These are phyloP conservation scores for Gentiana macrophylla DNA, from an alignment of 257 asterid species.

Conservation along the genomic window DNA sequence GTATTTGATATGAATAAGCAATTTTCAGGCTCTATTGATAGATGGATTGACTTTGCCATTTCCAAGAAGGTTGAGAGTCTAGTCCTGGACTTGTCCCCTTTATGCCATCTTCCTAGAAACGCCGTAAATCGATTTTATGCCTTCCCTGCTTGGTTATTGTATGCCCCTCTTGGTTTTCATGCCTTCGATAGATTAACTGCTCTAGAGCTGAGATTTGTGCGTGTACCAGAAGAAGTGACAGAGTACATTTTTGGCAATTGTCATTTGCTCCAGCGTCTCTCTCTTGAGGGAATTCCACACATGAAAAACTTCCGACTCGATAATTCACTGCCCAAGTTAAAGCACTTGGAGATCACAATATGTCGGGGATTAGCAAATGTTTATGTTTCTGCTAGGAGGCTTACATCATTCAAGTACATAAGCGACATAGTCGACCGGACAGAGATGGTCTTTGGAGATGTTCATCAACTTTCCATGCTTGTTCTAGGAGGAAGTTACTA, in stretches of 20 bases:
- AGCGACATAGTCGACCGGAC: no score
- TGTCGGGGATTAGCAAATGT: no score
- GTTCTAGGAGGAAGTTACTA: no score
- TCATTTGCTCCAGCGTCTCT: neutral
- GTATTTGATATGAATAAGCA: neutral
- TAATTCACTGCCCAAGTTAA: no score
- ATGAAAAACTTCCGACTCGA: no score
- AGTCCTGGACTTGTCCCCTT: neutral
- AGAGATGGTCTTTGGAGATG: no score
- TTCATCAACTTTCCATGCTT: no score
- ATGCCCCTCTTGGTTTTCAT: neutral
- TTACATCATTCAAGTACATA: no score
- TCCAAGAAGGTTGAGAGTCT: neutral
- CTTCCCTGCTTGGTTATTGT: neutral
- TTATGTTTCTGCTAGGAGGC: no score
- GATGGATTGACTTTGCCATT: constrained; percentile 1
- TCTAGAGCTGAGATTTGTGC: neutral
- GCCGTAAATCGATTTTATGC: neutral
- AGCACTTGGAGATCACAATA: no score
- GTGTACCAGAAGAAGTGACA: neutral
- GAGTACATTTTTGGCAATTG: neutral
- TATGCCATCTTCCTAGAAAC: neutral
- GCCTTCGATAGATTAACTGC: neutral
- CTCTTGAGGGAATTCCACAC: no score
- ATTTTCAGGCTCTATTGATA: neutral